Base-by-base conservation (phyloP, 1,284 basidiomycete species). In the Malassezia pachydermatis region DNA sequence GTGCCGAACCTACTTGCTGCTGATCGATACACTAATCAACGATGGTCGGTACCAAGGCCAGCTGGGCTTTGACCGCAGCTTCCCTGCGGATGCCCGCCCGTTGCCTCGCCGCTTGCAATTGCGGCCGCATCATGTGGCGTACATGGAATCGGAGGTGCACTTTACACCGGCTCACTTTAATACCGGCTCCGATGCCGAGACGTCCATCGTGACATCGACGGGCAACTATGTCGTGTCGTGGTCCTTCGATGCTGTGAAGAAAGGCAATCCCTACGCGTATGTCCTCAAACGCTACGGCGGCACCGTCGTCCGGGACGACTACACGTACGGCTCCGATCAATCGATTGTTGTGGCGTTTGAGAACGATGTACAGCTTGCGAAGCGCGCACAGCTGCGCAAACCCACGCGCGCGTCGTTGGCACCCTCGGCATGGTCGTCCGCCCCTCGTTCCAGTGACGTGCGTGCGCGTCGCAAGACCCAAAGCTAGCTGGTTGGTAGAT, bases 101-200 rank as follows among this genome's bases (percentile, higher is more conserved):
- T 81, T 88, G 45, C 92, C 92, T 6, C 81, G 83, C 59, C 79
- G 89, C 33, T 77, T 99, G 54, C 87, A 90, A 70, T 78, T 98
- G 54, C 84, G 84, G 54, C 81, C 83, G 1, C 88, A 96, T 70
- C 94, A 99, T 74, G 83, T 89, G 41, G 86, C 88, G 32, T 94
- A 88, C 73, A 96, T 98, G 90, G 83, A 84, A 51, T 79, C 84
- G 58, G 81, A 83, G 36, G 81, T 98, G 49, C 80, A 79, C 10
- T 95, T 98, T 73, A 87, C 88, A 0, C 88, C 90, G 25, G 94
- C 92, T 2, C 82, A 84, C 60, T 98, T 98, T 76, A 95, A 98
- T 72, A 82, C 83, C 54, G 88, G 86, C 14, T 78, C 55, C 6
- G 59, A 59, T 24, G 80, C 83, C 45, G 92, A 98, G 76, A 92